These are phyloP conservation scores for Lentinus brumalis DNA, from an alignment of 768 basidiomycete species.

Conservation along the genomic window DNA sequence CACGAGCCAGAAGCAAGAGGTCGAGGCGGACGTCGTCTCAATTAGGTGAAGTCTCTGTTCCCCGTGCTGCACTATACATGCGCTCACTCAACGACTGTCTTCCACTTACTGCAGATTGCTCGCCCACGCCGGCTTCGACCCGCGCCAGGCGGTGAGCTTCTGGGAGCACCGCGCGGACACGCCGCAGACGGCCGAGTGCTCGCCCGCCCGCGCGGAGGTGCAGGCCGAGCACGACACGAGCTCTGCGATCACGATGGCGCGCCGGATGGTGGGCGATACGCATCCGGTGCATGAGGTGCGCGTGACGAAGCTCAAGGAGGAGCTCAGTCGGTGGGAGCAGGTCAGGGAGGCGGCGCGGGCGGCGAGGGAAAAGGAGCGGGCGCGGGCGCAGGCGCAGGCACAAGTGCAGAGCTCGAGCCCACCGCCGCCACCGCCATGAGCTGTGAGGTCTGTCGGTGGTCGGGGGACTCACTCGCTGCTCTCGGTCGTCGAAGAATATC, in stretches of 20 bases:
- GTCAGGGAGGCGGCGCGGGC: conserved; percentile 39
- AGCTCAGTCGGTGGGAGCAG: conserved; percentile 72
- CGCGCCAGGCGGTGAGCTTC: conserved; percentile 76
- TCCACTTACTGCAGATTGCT: conserved; percentile 73
- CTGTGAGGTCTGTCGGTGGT: neutral
- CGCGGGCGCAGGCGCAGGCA: neutral
- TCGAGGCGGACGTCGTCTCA: conserved; percentile 91
- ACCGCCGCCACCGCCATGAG: neutral
- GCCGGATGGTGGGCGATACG: conserved; percentile 44
- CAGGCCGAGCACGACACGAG: neutral
- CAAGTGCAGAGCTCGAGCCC: neutral
- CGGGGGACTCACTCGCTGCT: too few relatives aligned
- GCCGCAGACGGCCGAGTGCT: conserved; percentile 46
- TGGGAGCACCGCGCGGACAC: conserved; percentile 66
- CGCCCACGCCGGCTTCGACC: conserved; percentile 90
- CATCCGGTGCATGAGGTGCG: conserved; percentile 76
- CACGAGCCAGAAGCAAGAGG: conserved; percentile 81
- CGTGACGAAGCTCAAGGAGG: conserved; percentile 58
- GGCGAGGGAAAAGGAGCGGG: conserved; percentile 10
- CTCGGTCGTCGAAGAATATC: too few relatives aligned
- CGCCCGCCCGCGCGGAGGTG: conserved; percentile 32
- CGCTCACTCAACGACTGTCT: too few relatives aligned
- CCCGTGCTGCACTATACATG: too few relatives aligned
- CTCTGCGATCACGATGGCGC: conserved; percentile 16
- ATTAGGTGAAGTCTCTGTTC: conserved; percentile 49